Conservation (phyloP, 495 filamentous ascomycete genomes). For the Neurospora sp. region DNA sequence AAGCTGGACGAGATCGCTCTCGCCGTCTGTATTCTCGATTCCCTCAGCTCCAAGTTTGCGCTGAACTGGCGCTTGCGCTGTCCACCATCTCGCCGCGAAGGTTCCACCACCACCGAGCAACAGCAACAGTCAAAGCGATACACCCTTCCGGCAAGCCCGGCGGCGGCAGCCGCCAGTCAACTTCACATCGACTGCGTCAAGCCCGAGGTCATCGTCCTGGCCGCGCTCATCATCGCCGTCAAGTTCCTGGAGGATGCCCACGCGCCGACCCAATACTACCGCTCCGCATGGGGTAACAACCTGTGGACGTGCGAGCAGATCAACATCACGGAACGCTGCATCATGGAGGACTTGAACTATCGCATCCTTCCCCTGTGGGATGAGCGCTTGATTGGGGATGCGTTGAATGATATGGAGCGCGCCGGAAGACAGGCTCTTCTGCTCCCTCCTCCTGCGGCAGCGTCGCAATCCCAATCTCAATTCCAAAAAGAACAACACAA, state of each 20-base stretch:
- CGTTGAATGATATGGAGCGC: slow-evolving; percentile 43
- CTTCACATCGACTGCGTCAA: slow-evolving; percentile 45
- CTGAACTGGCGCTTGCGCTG: slow-evolving; percentile 41
- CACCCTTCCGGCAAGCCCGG: slow-evolving; percentile 30
- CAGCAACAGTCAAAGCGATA: slow-evolving; percentile 28
- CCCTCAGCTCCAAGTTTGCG: slow-evolving; percentile 44
- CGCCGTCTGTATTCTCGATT: slow-evolving; percentile 45
- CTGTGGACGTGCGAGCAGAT: slow-evolving; percentile 44
- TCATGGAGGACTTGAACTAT: slow-evolving; percentile 45
- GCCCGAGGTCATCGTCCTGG: slow-evolving; percentile 42
- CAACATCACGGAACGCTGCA: slow-evolving; percentile 43
- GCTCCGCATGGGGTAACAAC: slow-evolving; percentile 32
- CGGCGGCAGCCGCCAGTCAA: slow-evolving; percentile 11
- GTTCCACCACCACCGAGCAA: not conserved
- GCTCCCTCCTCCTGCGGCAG: slow-evolving; percentile 3
- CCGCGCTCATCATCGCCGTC: slow-evolving; percentile 39
- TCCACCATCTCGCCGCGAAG: slow-evolving; percentile 24
- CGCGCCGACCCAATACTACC: slow-evolving; percentile 33
- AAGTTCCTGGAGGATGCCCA: slow-evolving; percentile 45
- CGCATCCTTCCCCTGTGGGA: slow-evolving; percentile 43
- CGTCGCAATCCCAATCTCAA: slow-evolving; percentile 5
- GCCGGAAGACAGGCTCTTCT: slow-evolving; percentile 31
- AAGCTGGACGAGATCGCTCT: slow-evolving; percentile 42
- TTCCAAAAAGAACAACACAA: slow-evolving; percentile 23
- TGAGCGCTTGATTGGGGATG: slow-evolving; percentile 34